phyloP scores from a whole-genome alignment of 1,284 basidiomycete species.

The Singerocomus rubriflavus region DNA sequence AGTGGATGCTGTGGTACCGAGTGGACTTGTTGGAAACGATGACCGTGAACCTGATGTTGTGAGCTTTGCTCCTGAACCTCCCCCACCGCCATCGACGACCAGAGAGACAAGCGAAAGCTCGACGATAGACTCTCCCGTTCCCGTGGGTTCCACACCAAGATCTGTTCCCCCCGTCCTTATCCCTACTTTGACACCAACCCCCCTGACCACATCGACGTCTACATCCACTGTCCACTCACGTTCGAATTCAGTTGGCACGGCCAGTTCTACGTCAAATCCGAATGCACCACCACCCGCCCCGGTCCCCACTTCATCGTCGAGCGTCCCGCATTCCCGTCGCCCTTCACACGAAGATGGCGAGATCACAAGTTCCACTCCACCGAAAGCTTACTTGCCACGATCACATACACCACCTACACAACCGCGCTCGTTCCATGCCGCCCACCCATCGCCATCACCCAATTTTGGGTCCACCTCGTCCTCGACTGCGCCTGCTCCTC shows the following conservation, averaged over 20 bases:
- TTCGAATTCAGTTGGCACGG: conserved; percentile 27
- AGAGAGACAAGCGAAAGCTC: conserved; percentile 19
- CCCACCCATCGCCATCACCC: conserved; percentile 25
- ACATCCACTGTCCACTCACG: conserved; percentile 27
- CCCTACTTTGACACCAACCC: conserved; percentile 13
- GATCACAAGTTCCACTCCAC: conserved; percentile 39
- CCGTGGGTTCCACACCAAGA: not conserved
- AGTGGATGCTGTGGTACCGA: conserved; percentile 25
- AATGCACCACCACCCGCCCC: conserved; percentile 3
- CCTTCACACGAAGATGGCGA: conserved; percentile 54
- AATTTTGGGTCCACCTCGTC: conserved; percentile 22
- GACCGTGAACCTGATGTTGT: conserved; percentile 24
- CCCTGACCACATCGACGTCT: conserved; percentile 25
- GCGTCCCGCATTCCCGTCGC: conserved; percentile 21
- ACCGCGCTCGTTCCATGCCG: conserved; percentile 41
- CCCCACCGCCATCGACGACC: conserved; percentile 33
- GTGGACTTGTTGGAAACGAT: conserved; percentile 18
- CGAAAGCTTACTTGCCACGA: conserved; percentile 35
- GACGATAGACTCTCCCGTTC: conserved; percentile 4
- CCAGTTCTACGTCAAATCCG: conserved; percentile 4
- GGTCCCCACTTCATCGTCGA: conserved; percentile 7
- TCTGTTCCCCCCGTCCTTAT: not conserved
- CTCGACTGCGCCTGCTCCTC: conserved; percentile 22
- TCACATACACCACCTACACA: conserved; percentile 46
- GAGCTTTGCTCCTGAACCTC: conserved; percentile 33